These are phyloP conservation scores for Tulasnella calospora DNA, from an alignment of 768 basidiomycete species.

Conservation along the genomic window DNA sequence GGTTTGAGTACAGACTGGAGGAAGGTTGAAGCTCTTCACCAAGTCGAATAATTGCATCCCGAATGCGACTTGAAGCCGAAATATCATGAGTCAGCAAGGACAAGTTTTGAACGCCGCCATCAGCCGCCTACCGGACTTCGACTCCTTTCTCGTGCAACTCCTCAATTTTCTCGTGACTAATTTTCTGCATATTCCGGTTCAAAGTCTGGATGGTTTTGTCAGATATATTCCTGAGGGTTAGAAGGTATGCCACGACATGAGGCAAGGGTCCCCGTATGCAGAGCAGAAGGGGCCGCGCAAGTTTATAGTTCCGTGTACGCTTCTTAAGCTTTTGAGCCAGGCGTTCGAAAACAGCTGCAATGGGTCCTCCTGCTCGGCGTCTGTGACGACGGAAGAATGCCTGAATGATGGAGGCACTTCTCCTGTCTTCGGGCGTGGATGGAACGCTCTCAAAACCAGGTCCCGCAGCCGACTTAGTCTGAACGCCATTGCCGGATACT, in stretches of 20 bases:
- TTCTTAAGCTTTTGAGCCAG: background rate
- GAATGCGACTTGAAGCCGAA: background rate
- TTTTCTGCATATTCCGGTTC: background rate
- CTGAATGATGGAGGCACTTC: background rate
- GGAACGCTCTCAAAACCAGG: background rate
- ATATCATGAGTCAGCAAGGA: too few species aligned
- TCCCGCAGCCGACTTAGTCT: background rate
- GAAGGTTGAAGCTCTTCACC: background rate
- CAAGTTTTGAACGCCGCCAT: too few species aligned
- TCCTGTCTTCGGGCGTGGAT: background rate
- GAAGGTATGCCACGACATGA: background rate
- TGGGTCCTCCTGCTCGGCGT: background rate
- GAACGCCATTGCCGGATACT: background rate
- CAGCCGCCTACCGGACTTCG: background rate
- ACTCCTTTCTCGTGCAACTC: background rate
- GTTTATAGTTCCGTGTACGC: background rate
- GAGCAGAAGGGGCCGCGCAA: background rate
- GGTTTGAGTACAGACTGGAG: background rate
- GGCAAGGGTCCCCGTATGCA: background rate
- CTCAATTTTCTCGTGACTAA: background rate
- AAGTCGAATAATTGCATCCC: background rate
- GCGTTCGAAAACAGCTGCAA: background rate
- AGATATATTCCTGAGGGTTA: background rate
- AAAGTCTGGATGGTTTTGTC: background rate
- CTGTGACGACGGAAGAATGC: background rate